A percentile compares a stretch with the other conserved stretches of the same genome.
phyloP scores from a whole-genome alignment of 2,329 filamentous ascomycete species.

The Colletotrichum australisinense region DNA sequence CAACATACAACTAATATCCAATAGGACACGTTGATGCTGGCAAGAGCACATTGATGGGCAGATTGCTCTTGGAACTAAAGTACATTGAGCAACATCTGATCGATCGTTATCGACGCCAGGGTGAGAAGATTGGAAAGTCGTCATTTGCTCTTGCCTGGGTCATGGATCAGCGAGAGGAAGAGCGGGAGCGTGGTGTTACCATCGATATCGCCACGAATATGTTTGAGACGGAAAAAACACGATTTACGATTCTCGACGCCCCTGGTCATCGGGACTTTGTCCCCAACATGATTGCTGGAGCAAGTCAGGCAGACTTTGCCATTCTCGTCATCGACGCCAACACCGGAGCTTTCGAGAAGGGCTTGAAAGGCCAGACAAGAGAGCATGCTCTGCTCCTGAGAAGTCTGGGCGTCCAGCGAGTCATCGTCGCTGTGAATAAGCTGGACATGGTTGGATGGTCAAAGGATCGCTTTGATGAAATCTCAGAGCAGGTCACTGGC shows the following conservation, averaged over 20 bases:
- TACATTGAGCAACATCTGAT: slow-evolving; percentile 89
- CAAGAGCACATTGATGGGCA: slow-evolving; percentile 97
- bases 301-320: slow-evolving; percentile 95
- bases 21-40: slow-evolving; percentile 95
- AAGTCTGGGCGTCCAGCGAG: slow-evolving; percentile 88
- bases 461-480: slow-evolving; percentile 84
- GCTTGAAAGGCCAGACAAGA: slow-evolving; percentile 91
- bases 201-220: slow-evolving; percentile 97
- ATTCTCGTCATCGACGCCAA: slow-evolving; percentile 94
- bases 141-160: slow-evolving; percentile 99
- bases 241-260: slow-evolving; percentile 94
- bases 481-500: slow-evolving; percentile 82
- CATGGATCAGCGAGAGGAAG: slow-evolving; percentile 90
- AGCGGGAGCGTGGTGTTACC: slow-evolving; percentile 89
- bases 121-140: slow-evolving; percentile 90
- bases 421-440: slow-evolving; percentile 96
- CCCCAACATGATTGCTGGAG: slow-evolving; percentile 98
- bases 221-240: slow-evolving; percentile 88
- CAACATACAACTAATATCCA: slow-evolving; percentile 25
- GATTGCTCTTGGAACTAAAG: slow-evolving; percentile 88
- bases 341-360: slow-evolving; percentile 92
- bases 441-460: slow-evolving; percentile 90
- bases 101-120: slow-evolving; percentile 88
- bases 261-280: slow-evolving; percentile 97
- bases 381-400: slow-evolving; percentile 92